A percentile compares a stretch with the other conserved stretches of the same genome.
Evolutionary conservation across 352 stramenopile genomes (phyloP).

Genomic region (Phytophthora niederhauseri): DNA sequence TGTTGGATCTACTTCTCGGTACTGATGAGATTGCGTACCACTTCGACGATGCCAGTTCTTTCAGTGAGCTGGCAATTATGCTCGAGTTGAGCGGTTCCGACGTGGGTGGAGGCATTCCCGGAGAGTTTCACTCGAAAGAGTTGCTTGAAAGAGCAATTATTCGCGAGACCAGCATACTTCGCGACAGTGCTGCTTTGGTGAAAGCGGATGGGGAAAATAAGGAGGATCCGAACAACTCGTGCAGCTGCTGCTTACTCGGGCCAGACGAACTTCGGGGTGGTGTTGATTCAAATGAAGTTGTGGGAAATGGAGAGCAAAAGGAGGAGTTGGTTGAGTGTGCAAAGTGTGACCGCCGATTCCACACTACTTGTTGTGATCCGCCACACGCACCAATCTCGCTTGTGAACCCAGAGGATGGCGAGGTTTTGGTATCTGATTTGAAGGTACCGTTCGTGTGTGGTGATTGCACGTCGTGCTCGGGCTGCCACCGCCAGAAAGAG

Average conservation of each 20-base stretch:
- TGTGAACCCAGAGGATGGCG: constrained; percentile 57
- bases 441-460: constrained; percentile 76
- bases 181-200: not conserved
- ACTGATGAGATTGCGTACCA: constrained; percentile 33
- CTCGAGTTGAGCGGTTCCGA: constrained; percentile 38
- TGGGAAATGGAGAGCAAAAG: constrained; percentile 3
- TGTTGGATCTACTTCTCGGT: constrained; percentile 33
- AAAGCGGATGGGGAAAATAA: constrained; percentile 1
- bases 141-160: constrained; percentile 46
- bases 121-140: constrained; percentile 46
- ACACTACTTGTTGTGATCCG: constrained; percentile 80
- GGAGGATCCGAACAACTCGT: constrained; percentile 7
- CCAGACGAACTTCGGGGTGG: constrained; percentile 24
- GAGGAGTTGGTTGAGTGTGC: constrained; percentile 63
- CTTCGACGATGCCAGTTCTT: constrained; percentile 25
- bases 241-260: constrained; percentile 35
- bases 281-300: constrained; percentile 15
- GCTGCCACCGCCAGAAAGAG: constrained; percentile 41
- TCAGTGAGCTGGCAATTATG: constrained; percentile 41
- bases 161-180: constrained; percentile 30
- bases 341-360: constrained; percentile 59
- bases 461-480: constrained; percentile 64
- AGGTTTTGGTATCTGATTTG: constrained; percentile 64
- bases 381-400: constrained; percentile 66
- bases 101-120: constrained; percentile 24